Evolutionary conservation across 2,329 filamentous ascomycete species (phyloP), one percentile per base, ranked within the genome.

Genomic region (Colletotrichum limetticola): DNA sequence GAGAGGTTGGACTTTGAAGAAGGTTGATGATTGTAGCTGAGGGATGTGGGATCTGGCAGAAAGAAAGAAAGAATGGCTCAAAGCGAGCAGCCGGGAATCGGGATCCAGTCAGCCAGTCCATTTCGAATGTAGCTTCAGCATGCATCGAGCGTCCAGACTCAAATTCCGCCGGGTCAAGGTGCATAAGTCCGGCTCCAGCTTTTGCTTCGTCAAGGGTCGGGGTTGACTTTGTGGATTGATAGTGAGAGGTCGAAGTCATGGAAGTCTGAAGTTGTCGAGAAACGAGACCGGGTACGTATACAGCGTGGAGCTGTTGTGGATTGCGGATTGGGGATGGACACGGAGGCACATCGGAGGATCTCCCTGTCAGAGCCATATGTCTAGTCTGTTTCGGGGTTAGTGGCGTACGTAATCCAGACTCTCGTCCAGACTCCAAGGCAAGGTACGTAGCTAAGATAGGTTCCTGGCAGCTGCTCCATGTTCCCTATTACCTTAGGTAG

Each of bases 331-430:
- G 32, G 32, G 32, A 65, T 55, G 52, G 4, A 37, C 56, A 61
- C 70, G 70, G 66, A 70, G 55, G 60, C 64, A 61, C 66, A 69
- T 64, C 66, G 66, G 70, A 69, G 59, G 66, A 69, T 60, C 59
- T 61, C 65, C 66, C 66, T 55, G 63, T 28, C 26, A 30, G 37
- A n/a, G 14, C 7, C 2, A 6, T 11, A 9, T 28, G 16, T 8
- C 58, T 64, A 69, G 12, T n/a, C 66, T 12, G 4, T 5, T n/a
- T 19, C 8, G 6, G 46, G 53, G 26, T 60, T 72, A 61, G 69
- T 1, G 9, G 0, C 30, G 22, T 57, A 71, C 68, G 58, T 71
- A 63, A 67, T 65, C 46, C 24, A 16, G 12, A n/a, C 37, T 19
- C 5, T 4, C 9, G 32, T 32, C 9, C 35, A 37, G 14, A 42